phyloP scores from a whole-genome alignment of 75 land plant species.

The Ceratopteris richardii region DNA sequence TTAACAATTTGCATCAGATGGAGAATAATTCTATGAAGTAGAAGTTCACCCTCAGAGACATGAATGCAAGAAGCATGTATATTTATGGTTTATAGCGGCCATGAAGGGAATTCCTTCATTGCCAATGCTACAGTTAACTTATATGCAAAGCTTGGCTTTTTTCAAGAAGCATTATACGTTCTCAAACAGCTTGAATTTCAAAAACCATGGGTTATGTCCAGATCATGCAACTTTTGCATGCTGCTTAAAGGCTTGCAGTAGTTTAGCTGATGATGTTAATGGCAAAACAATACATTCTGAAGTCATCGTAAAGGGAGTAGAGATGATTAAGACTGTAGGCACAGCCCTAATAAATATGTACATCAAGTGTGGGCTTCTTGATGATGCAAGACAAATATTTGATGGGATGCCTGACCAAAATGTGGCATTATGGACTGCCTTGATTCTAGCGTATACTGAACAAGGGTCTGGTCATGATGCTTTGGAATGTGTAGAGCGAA shows the following conservation, averaged over 20 bases:
- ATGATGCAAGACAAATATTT: constrained; percentile 14
- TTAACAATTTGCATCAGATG: neutral
- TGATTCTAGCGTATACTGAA: constrained; percentile 25
- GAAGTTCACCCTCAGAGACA: no score
- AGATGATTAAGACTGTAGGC: neutral
- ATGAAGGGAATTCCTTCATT: constrained; percentile 17
- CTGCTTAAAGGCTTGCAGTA: constrained; percentile 1
- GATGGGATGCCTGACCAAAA: constrained; percentile 13
- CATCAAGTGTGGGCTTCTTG: constrained; percentile 20
- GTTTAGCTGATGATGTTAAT: neutral
- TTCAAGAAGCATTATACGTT: constrained; percentile 16
- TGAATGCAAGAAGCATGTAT: no score
- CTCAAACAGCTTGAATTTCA: constrained; percentile 30
- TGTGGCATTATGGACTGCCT: constrained; percentile 20
- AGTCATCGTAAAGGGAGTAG: neutral
- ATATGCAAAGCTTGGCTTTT: constrained; percentile 20
- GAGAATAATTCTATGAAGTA: no score
- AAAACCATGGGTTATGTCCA: neutral
- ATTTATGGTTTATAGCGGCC: constrained; percentile 12
- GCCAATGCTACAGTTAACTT: constrained; percentile 21
- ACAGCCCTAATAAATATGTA: constrained; percentile 18
- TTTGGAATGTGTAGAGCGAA: constrained; percentile 11
- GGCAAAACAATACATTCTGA: neutral
- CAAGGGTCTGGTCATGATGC: constrained; percentile 15
- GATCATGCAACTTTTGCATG: neutral